Base-by-base conservation (phyloP, 768 basidiomycete species). In the Lentinula boryana region DNA sequence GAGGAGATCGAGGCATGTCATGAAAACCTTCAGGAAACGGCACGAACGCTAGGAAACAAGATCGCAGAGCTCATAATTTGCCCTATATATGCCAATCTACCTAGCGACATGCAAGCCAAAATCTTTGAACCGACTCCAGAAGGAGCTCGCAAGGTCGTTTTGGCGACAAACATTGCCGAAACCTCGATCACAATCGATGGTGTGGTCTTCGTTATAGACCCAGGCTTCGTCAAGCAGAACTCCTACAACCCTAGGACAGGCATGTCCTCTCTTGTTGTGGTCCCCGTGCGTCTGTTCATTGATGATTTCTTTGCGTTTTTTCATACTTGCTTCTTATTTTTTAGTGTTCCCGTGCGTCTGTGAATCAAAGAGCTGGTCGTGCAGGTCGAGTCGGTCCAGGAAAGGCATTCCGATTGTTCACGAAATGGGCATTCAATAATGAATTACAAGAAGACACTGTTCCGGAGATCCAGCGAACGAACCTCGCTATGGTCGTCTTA, bases 111-210 rank as follows among this genome's bases (percentile, higher is more conserved):
- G 95, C 97, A 99, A 71, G 91, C 95, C 40, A 97, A 98, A 76
- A 99, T 99, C 60, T 99, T 99, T 73, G 97, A 99, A 72, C 96
- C 97, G 0, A 99, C 97, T 4, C 97, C 96, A 1, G 90, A 92
- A 58, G 95, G 95, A 18, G 93, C 97, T 31, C 82, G 97, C 60
- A 99, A 99, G 75, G 95, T 99, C 51, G 97, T 99, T 18, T 79
- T 99, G 32, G 97, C 97, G 3, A 99, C 97, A 21, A 99, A 99
- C 69, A 98, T 99, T 64, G 97, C 97, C n/a, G 97, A 99, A 74
- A 99, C 97, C 4, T 95, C 93, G 5, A 99, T 99, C 71, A 99
- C 97, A 7, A 99, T 99, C 66, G 97, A 98, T 58, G 97, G 97
- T 32, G 97, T 99, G 5, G 96, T 98, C 2, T 99, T 97, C 71